Base-by-base conservation (phyloP, 192 early-diverging fungal genomes). In the Podila epigama region DNA sequence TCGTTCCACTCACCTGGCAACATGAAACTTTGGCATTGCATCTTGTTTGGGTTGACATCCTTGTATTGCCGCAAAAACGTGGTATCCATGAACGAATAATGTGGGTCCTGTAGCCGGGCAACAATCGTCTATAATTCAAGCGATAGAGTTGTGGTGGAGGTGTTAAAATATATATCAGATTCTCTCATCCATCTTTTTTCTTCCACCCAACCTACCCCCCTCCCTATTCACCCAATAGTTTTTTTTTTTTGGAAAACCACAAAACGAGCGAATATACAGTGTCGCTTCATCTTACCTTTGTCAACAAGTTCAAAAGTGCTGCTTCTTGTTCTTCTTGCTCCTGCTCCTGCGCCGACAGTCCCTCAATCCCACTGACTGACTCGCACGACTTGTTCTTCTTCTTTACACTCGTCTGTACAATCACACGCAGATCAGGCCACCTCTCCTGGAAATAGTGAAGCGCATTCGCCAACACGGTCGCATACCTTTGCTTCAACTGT, bases 361-460 rank as follows among this genome's bases (percentile, higher is more conserved):
- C 44, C 44, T 7, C 44, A 4, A 60, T 29, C 31, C 58, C 10
- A n/a, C n/a, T n/a, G 2, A 10, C 22, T 27, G 39, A 10, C 35
- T 58, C 60, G 22, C 71, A 75, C 3, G 59, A 41, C 13, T 34
- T 42, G 3, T 36, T 41, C 32, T 51, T 61, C 1, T 36, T 41
- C 32, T 51, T 61, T 10, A 77, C 73, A 48, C 73, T 77, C 10
- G 73, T 64, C 51, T 77, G 73, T 4, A 68, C 61, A 15, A 77
- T 48, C 48, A 77, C 73, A 15, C 66, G 52, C 11, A 77, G 50
- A 16, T 68, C 66, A 11, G 73, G 73, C 41, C 68, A 53, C 0
- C 37, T 59, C 0, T 20, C 31, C 27, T 68, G 61, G 36, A 77
- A 51, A 33, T 68, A 77, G 12, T 77, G 60, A 48, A 77, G 33